Conservation (phyloP, 1,284 basidiomycete genomes). For the Ustilago loliicola region DNA sequence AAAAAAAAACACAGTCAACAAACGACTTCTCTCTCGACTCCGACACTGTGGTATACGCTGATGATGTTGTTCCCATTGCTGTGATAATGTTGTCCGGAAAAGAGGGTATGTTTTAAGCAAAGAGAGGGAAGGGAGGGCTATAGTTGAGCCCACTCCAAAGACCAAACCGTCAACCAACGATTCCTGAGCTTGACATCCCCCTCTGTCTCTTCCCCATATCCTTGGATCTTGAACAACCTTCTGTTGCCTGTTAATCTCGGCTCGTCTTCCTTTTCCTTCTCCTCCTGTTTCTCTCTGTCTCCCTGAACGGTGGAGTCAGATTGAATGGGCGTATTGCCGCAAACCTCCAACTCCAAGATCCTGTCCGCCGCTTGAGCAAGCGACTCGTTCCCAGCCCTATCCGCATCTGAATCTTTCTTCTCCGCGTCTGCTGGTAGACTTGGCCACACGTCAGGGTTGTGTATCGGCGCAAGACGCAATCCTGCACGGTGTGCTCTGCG, state of each 20-base stretch:
- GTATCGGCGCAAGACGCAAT: slow-evolving; percentile 44
- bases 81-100: neutral
- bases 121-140: neutral
- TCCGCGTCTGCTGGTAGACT: neutral
- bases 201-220: slow-evolving; percentile 38
- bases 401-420: slow-evolving; percentile 17
- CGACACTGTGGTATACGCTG: neutral
- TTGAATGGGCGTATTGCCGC: slow-evolving; percentile 49
- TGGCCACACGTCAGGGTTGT: slow-evolving; percentile 31
- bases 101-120: neutral
- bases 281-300: neutral
- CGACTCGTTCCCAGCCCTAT: slow-evolving; percentile 29
- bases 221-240: slow-evolving; percentile 39
- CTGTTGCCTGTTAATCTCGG: slow-evolving; percentile 42
- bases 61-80: slow-evolving; percentile 22
- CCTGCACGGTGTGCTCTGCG: slow-evolving; percentile 50
- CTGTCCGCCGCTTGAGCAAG: slow-evolving; percentile 28
- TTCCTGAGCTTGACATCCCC: slow-evolving; percentile 51
- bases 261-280: slow-evolving; percentile 21
- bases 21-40: neutral
- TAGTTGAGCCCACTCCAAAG: slow-evolving; percentile 31
- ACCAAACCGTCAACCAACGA: slow-evolving; percentile 56
- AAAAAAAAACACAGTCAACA: slow-evolving; percentile 39
- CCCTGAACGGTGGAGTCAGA: neutral
- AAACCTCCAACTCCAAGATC: slow-evolving; percentile 58